Conservation (phyloP, 176 grass and related monocot genomes). For the Zea mays region Zm-B73-REFERENCE-NAM-5.0 NC_050100.1:208857501-208858000, state of each 20-base stretch:
- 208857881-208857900: background rate
- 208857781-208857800: background rate
- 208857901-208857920: background rate
- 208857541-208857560: slow-evolving; percentile 58
- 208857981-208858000: no score
- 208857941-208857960: background rate
- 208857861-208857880: background rate
- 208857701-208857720: background rate
- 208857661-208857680: background rate
- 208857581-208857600: slow-evolving; percentile 12
- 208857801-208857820: background rate
- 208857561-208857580: slow-evolving; percentile 85
- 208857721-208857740: background rate
- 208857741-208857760: background rate
- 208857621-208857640: background rate
- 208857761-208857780: background rate
- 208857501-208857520: slow-evolving; percentile 78
- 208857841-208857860: slow-evolving; percentile 21
- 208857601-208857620: background rate
- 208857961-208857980: background rate
- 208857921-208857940: background rate
- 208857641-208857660: background rate
- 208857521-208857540: slow-evolving; percentile 94
- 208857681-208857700: background rate
- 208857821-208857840: background rate